Conservation (phyloP, 1,284 basidiomycete species). For the Austroboletus rostrupii region DNA sequence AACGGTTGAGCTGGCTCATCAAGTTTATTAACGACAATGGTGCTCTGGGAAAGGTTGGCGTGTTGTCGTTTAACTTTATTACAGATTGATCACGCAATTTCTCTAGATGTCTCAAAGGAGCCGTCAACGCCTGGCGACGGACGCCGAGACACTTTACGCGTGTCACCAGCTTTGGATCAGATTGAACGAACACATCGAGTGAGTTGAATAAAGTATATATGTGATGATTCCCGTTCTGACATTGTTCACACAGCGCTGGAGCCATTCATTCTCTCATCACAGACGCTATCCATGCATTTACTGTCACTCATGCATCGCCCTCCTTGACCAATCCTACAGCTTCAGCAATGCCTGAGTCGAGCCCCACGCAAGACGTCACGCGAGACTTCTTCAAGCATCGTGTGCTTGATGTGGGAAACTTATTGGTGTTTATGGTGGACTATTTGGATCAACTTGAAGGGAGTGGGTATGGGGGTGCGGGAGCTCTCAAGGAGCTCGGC, state of each 20-base stretch:
- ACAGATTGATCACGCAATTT: slow-evolving; percentile 5
- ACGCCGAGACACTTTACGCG: slow-evolving; percentile 87
- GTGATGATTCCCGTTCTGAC: slow-evolving; percentile 3
- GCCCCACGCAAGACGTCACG: slow-evolving; percentile 64
- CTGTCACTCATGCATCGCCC: slow-evolving; percentile 66
- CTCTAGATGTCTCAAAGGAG: slow-evolving; percentile 75
- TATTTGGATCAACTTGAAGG: slow-evolving; percentile 26
- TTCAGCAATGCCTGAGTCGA: slow-evolving; percentile 13
- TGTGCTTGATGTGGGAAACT: slow-evolving; percentile 54
- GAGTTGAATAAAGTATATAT: slow-evolving; percentile 23
- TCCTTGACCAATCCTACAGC: slow-evolving; percentile 9
- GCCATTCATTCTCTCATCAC: slow-evolving; percentile 56
- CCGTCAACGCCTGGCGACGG: slow-evolving; percentile 73
- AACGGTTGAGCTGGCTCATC: slow-evolving; percentile 78
- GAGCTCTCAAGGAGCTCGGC: slow-evolving; percentile 31
- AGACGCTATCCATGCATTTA: slow-evolving; percentile 62
- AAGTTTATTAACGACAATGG: slow-evolving; percentile 85
- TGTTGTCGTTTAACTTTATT: background rate
- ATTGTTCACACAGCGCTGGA: slow-evolving; percentile 36
- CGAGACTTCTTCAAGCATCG: slow-evolving; percentile 82
- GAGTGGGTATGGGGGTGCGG: slow-evolving; percentile 21
- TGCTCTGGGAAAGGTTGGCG: slow-evolving; percentile 64
- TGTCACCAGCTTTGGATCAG: slow-evolving; percentile 81
- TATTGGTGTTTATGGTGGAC: slow-evolving; percentile 54
- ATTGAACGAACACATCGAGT: slow-evolving; percentile 74